phyloP scores from a whole-genome alignment of 208 protist genomes.

The Trypanosomatidae sp. region DNA sequence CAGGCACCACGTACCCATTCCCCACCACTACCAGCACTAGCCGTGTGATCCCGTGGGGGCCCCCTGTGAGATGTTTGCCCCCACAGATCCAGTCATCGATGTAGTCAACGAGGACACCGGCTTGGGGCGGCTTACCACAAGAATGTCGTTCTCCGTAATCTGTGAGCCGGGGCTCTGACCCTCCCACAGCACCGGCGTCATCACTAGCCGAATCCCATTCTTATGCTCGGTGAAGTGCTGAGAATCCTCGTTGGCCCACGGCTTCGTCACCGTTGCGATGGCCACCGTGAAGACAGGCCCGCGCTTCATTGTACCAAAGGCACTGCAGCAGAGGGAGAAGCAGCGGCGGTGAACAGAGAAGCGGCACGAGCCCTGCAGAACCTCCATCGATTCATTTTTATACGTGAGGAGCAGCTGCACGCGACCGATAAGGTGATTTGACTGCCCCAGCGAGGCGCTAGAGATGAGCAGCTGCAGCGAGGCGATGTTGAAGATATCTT shows the following conservation, averaged over 20 bases:
- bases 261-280: constrained; percentile 44
- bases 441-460: constrained; percentile 56
- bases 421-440: constrained; percentile 60
- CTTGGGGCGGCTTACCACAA: constrained; percentile 52
- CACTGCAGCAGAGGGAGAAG: constrained; percentile 64
- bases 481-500: constrained; percentile 37
- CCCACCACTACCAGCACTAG: background rate
- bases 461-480: constrained; percentile 50
- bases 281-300: constrained; percentile 69
- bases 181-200: constrained; percentile 62
- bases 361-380: constrained; percentile 64
- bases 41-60: background rate
- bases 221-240: constrained; percentile 54
- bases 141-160: constrained; percentile 60
- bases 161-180: constrained; percentile 44
- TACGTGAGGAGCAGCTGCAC: constrained; percentile 65
- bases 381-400: constrained; percentile 60
- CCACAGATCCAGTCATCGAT: background rate
- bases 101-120: constrained; percentile 1
- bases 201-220: constrained; percentile 57
- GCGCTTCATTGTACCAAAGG: constrained; percentile 37
- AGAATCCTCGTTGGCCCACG: constrained; percentile 49
- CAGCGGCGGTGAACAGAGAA: constrained; percentile 56
- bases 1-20: background rate
- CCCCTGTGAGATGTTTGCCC: background rate